Evolutionary conservation across 768 basidiomycete species (phyloP).

Genomic region (Kwoniella mangroviensis): DNA sequence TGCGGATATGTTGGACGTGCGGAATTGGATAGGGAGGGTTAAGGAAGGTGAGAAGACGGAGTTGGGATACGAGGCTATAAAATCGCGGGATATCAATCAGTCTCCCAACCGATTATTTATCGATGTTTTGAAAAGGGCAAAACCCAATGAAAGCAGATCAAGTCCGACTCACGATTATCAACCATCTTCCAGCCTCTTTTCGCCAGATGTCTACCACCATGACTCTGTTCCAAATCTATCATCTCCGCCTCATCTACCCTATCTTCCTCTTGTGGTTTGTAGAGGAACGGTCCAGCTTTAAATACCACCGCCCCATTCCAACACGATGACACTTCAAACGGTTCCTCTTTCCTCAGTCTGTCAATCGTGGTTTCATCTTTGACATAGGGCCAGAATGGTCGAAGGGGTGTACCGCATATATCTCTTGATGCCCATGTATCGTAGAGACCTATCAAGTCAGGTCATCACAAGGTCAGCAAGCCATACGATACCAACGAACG

Average conservation of each 20-base stretch:
- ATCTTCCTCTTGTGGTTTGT: background rate
- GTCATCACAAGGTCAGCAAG: too few species aligned
- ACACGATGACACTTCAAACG: constrained; percentile 36
- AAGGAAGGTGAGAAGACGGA: constrained; percentile 32
- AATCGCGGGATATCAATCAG: background rate
- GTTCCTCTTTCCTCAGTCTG: constrained; percentile 2
- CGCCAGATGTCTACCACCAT: background rate
- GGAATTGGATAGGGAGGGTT: constrained; percentile 31
- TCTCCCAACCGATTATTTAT: background rate
- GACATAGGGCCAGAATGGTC: constrained; percentile 28
- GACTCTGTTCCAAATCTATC: background rate
- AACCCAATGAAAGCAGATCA: too few species aligned
- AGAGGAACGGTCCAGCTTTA: constrained; percentile 34
- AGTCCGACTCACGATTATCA: constrained; percentile 24
- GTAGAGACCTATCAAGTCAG: constrained; percentile 4
- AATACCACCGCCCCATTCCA: constrained; percentile 52
- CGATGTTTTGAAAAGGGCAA: too few species aligned
- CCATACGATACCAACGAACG: too few species aligned
- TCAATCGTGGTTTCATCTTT: constrained; percentile 12
- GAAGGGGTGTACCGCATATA: constrained; percentile 39
- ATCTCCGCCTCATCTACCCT: background rate
- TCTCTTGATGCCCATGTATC: constrained; percentile 35
- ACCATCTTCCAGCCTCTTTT: constrained; percentile 39
- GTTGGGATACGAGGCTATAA: constrained; percentile 23
- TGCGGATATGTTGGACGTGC: constrained; percentile 30